Conservation (phyloP, 2,329 filamentous ascomycete genomes). For the Phyllosticta capitalensis region DNA sequence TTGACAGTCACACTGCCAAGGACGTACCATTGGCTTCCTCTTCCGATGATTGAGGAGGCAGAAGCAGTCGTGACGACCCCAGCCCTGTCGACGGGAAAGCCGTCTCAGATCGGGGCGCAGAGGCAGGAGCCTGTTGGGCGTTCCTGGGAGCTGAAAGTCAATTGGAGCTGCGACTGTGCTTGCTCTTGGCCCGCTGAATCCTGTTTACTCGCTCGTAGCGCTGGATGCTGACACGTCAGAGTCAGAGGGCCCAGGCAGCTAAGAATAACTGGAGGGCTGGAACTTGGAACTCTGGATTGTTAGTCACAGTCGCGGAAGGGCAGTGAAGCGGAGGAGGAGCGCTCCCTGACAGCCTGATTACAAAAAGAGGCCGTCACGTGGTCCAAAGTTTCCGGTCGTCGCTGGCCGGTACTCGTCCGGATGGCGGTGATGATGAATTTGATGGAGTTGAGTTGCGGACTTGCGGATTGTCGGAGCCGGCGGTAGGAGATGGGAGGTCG, state of each 20-base stretch:
- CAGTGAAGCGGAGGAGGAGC: neutral
- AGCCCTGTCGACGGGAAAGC: neutral
- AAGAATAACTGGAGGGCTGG: neutral
- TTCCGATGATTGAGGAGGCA: neutral
- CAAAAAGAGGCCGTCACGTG: neutral
- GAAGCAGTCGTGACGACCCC: neutral
- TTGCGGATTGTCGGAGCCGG: neutral
- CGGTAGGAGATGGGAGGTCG: neutral
- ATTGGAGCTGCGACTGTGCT: neutral
- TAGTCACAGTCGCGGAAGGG: too few species aligned
- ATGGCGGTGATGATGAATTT: neutral
- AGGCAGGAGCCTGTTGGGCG: neutral
- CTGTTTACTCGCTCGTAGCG: neutral
- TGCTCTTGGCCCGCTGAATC: neutral
- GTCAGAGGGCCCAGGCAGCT: neutral
- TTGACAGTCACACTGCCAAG: neutral
- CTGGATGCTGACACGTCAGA: neutral
- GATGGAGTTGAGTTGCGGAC: neutral
- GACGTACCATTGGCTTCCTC: neutral
- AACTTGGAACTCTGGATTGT: too few species aligned
- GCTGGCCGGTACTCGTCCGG: neutral
- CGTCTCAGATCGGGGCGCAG: neutral
- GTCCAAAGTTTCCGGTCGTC: neutral
- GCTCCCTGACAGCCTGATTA: neutral
- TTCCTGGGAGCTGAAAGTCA: neutral